Evolutionary conservation across 352 stramenopile species (phyloP), one percentile per base, ranked within the genome.

Genomic region (Phytophthora melonis): DNA sequence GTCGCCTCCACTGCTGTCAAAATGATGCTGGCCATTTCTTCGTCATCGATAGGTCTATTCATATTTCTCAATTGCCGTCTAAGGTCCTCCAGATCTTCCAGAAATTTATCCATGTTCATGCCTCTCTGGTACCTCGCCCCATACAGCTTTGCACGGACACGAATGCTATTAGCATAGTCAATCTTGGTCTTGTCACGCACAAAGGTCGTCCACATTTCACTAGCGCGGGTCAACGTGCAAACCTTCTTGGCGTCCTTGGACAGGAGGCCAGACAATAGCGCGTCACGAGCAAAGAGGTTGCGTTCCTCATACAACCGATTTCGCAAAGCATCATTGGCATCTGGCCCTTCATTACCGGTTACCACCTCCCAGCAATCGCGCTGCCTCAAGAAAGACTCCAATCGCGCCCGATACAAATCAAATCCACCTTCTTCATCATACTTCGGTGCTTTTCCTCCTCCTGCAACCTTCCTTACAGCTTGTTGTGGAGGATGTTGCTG

Each of bases 171-270:
- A 1, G 34, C 34, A 41, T 41, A 41, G 34, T 14, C 34, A 52
- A 50, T 1, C 5, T 34, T 49, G 10, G 45, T 41, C 13, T 58
- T 66, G 6, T 66, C 47, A 5, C 34, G 34, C 34, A 41, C 34
- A 41, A 66, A 66, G 10, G 8, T 16, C 5, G 27, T 23, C 47
- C 59, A 66, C 45, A 66, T 66, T 41, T 58, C 60, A 54, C 49
- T 39, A 3, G 14, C 60, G 25, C 49, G 16, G 19, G 7, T 27
- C 14, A 66, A 9, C 13, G 7, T 67, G 49, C 60, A 60, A 16
- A 65, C 13, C 34, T 65, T 65, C 32, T 39, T 67, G 3, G 59
- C 30, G 18, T 53, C 34, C 60, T 49, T 58, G 50, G 5, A 23
- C 32, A 43, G 11, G 16, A 65, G 45, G 6, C 58, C 57, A 27